Conservation (phyloP, 2,329 filamentous ascomycete species). For the Fonsecaea pedrosoi region DNA sequence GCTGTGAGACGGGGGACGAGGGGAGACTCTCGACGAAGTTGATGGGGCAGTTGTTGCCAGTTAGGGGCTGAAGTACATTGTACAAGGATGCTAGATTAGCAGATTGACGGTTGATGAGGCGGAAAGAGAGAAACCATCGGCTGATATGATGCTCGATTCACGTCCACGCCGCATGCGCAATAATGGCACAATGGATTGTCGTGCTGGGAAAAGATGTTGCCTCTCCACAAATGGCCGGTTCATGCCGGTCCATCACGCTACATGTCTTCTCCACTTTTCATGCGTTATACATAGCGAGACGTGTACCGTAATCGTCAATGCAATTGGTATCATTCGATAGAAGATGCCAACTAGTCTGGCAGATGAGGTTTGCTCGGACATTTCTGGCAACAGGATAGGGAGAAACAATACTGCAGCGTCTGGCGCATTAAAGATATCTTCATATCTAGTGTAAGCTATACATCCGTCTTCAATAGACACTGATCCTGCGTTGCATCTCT, state of each 20-base stretch:
- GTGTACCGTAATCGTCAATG: too few species aligned
- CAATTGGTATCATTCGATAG: background rate
- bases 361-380: background rate
- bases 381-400: background rate
- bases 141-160: background rate
- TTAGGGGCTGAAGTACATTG: slow-evolving; percentile 20
- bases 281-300: background rate
- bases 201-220: background rate
- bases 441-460: slow-evolving; percentile 6
- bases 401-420: background rate
- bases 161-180: background rate
- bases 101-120: background rate
- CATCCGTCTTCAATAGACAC: background rate
- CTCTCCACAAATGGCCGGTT: slow-evolving; percentile 3
- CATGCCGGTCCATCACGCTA: slow-evolving; percentile 1
- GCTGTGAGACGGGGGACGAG: background rate
- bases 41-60: slow-evolving; percentile 17
- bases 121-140: background rate
- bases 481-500: background rate
- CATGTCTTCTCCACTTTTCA: background rate
- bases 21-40: background rate
- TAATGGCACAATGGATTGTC: background rate
- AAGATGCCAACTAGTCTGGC: background rate
- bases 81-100: slow-evolving; percentile 8
- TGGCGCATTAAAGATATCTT: background rate